Percentiles rank a stretch among this genome's conserved stretches.
phyloP scores from a whole-genome alignment of 177 flowering plant species.

The Vitis hybrid region DNA sequence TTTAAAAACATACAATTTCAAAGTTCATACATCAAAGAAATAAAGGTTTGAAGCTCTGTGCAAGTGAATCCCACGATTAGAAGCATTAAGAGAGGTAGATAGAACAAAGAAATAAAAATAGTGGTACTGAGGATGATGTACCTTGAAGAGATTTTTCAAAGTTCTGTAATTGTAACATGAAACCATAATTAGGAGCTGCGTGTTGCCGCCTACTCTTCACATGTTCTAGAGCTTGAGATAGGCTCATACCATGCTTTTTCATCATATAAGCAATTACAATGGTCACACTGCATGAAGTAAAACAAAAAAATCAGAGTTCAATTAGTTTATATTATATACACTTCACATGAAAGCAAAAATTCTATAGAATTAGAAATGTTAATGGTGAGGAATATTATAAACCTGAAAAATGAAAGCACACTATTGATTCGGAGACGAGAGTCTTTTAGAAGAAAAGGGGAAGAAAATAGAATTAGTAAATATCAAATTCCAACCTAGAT shows the following conservation, averaged over 20 bases:
- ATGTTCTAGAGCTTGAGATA: constrained; percentile 60
- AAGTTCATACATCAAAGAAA: background rate
- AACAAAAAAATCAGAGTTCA: constrained; percentile 1
- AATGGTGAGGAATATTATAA: no score
- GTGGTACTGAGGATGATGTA: constrained; percentile 14
- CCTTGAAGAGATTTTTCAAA: constrained; percentile 66
- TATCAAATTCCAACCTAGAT: no score
- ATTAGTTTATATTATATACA: background rate
- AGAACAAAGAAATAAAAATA: background rate
- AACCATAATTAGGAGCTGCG: constrained; percentile 80
- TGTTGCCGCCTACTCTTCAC: constrained; percentile 65
- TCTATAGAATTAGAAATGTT: no score
- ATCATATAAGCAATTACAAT: constrained; percentile 85
- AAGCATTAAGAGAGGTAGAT: no score
- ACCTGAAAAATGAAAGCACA: no score
- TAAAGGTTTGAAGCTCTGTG: no score
- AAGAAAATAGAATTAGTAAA: no score
- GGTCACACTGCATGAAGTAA: constrained; percentile 61
- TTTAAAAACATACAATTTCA: background rate
- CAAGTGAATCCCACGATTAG: no score
- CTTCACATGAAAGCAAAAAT: no score
- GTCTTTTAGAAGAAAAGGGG: no score
- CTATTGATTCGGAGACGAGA: no score
- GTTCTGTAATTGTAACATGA: constrained; percentile 54
- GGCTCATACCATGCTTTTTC: constrained; percentile 64